phyloP scores from a whole-genome alignment of 148 eudicot genomes.

The Rhododendron kiyosumense region DNA sequence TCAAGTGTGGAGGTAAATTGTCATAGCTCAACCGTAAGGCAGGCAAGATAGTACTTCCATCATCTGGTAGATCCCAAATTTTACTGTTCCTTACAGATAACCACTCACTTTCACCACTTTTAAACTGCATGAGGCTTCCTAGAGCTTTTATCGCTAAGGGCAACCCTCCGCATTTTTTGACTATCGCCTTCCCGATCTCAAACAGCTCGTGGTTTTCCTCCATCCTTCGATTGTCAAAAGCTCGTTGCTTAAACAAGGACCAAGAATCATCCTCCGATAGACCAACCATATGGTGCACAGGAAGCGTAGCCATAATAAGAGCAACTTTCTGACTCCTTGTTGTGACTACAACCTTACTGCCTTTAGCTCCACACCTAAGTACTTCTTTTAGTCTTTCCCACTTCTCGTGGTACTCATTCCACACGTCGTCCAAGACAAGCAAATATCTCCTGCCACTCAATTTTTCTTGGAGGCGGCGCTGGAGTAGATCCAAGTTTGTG shows the following conservation, averaged over 20 bases:
- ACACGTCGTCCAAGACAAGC: constrained; percentile 18
- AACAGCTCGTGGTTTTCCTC: not conserved
- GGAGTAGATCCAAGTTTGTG: not conserved
- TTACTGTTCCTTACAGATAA: constrained; percentile 3
- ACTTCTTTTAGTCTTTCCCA: constrained; percentile 8
- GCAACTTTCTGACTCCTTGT: constrained; percentile 11
- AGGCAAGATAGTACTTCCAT: constrained; percentile 2
- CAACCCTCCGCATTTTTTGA: constrained; percentile 7
- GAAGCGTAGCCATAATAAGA: not conserved
- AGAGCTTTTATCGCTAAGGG: constrained; percentile 17
- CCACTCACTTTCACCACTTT: constrained; percentile 6
- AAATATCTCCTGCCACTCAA: constrained; percentile 11
- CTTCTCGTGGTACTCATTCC: constrained; percentile 9
- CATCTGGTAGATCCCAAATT: not conserved
- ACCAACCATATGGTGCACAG: not conserved
- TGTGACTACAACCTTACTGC: constrained; percentile 16
- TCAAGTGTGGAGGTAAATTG: not conserved
- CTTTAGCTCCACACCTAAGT: not conserved
- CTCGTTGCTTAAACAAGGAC: constrained; percentile 2
- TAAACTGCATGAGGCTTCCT: constrained; percentile 11
- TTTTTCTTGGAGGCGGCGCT: not conserved
- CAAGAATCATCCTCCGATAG: not conserved
- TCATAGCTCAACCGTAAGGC: constrained; percentile 8
- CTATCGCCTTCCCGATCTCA: constrained; percentile 11
- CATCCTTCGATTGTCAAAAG: not conserved